Conservation (phyloP, 306 rosid genomes). For the Medicago ruthenica region DNA sequence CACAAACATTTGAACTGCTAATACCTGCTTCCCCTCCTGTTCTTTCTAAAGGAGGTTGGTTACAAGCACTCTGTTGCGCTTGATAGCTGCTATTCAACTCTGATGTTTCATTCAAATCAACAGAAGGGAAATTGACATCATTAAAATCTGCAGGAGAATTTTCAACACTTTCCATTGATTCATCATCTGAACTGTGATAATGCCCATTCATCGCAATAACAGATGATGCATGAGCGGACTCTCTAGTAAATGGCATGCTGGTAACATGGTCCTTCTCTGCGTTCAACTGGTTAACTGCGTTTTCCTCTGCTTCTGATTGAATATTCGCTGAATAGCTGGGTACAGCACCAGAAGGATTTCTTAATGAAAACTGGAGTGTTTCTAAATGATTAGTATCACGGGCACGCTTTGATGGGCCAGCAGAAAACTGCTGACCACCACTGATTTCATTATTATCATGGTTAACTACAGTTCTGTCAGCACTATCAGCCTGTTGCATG, state of each 20-base stretch:
- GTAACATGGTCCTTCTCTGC: conserved; percentile 64
- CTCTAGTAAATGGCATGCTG: conserved; percentile 70
- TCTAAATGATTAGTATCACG: conserved; percentile 66
- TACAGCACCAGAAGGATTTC: conserved; percentile 69
- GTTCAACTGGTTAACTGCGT: conserved; percentile 45
- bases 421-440: conserved; percentile 67
- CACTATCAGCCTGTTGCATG: conserved; percentile 78
- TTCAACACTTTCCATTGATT: conserved; percentile 99
- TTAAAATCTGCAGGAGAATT: conserved; percentile 74
- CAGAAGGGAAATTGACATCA: conserved; percentile 76
- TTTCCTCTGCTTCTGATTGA: conserved; percentile 52
- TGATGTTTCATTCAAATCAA: conserved; percentile 91
- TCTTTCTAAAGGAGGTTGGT: conserved; percentile 68
- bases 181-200: conserved; percentile 71
- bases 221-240: conserved; percentile 92
- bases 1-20: conserved; percentile 95
- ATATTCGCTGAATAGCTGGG: conserved; percentile 76
- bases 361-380: conserved; percentile 59
- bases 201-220: conserved; percentile 89
- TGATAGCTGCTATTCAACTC: conserved; percentile 85
- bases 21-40: conserved; percentile 80
- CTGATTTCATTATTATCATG: conserved; percentile 81
- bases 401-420: conserved; percentile 81
- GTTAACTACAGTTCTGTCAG: conserved; percentile 81
- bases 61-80: conserved; percentile 82